Evolutionary conservation across 371 early-diverging fungal genomes (phyloP).

Genomic region (Haplosporangium sp.): DNA sequence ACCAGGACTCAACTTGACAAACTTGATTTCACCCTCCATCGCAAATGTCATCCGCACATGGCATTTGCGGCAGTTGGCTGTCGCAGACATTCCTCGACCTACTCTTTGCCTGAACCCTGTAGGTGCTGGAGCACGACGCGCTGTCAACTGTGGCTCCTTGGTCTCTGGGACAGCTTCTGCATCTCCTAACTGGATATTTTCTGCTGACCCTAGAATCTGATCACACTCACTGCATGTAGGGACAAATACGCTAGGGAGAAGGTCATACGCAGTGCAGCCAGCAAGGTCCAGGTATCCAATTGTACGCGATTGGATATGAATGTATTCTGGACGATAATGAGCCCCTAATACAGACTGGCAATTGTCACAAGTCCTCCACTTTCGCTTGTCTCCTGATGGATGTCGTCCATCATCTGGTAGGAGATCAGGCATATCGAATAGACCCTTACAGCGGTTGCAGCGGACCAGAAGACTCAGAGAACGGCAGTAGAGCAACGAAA

Average conservation of each 20-base stretch:
- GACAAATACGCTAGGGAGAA: constrained; percentile 72
- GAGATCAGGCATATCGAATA: constrained; percentile 66
- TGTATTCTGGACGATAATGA: constrained; percentile 65
- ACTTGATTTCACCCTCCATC: constrained; percentile 59
- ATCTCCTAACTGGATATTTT: not conserved
- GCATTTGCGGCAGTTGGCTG: constrained; percentile 66
- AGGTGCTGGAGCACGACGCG: not conserved
- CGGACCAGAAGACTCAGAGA: constrained; percentile 71
- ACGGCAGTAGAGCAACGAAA: constrained; percentile 72
- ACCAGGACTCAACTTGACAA: constrained; percentile 60
- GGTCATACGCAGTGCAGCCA: constrained; percentile 73
- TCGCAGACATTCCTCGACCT: constrained; percentile 41
- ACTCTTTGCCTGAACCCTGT: constrained; percentile 29
- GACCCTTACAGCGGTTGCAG: constrained; percentile 80
- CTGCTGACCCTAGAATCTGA: constrained; percentile 39
- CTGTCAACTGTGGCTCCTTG: not conserved
- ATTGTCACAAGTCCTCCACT: constrained; percentile 74
- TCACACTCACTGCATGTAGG: constrained; percentile 70
- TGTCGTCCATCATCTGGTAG: constrained; percentile 33
- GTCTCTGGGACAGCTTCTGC: not conserved
- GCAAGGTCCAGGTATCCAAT: constrained; percentile 82
- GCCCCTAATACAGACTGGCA: constrained; percentile 75
- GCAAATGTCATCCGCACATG: constrained; percentile 38
- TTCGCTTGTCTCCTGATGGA: constrained; percentile 53
- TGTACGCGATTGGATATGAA: constrained; percentile 64